These are phyloP conservation scores for Exsudoporus frostii DNA, from an alignment of 768 basidiomycete species.

Conservation along the genomic window DNA sequence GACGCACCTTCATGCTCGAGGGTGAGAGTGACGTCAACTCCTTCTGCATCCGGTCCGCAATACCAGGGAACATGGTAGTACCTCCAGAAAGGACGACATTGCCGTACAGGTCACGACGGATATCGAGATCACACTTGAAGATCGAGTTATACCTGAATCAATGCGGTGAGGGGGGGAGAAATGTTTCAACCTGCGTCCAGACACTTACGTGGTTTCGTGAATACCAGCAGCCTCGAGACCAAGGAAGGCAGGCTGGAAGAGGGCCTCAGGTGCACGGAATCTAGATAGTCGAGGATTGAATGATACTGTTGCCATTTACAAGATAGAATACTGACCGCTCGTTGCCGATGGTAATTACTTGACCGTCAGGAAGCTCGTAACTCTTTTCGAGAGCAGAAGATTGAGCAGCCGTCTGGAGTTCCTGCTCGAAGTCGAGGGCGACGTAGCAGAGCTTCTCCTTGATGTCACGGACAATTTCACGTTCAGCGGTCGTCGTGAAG, in stretches of 20 bases:
- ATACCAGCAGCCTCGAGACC: conserved; percentile 84
- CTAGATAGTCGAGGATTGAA: conserved; percentile 20
- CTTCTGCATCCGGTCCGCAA: conserved; percentile 94
- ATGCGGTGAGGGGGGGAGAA: neutral
- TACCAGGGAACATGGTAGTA: conserved; percentile 95
- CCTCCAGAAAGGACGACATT: conserved; percentile 63
- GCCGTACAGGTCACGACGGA: conserved; percentile 35
- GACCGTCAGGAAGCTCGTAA: conserved; percentile 90
- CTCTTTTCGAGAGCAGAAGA: conserved; percentile 89
- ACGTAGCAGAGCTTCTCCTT: conserved; percentile 94
- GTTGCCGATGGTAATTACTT: conserved; percentile 85
- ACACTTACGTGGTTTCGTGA: conserved; percentile 57
- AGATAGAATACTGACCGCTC: conserved; percentile 42
- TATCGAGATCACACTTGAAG: conserved; percentile 69
- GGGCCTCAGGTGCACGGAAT: conserved; percentile 56
- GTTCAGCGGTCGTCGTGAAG: conserved; percentile 91
- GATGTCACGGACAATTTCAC: conserved; percentile 95
- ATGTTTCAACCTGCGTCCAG: neutral
- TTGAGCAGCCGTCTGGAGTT: conserved; percentile 86
- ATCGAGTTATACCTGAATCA: conserved; percentile 52
- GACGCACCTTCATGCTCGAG: conserved; percentile 76
- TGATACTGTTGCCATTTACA: neutral
- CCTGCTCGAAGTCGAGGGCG: conserved; percentile 91
- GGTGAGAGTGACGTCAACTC: conserved; percentile 79
- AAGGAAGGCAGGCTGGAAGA: conserved; percentile 58